A percentile compares a stretch with the other conserved stretches of the same genome.
These are phyloP conservation scores for Arachis monticola DNA, from an alignment of 331 rosid species.

Conservation along the genomic window DNA sequence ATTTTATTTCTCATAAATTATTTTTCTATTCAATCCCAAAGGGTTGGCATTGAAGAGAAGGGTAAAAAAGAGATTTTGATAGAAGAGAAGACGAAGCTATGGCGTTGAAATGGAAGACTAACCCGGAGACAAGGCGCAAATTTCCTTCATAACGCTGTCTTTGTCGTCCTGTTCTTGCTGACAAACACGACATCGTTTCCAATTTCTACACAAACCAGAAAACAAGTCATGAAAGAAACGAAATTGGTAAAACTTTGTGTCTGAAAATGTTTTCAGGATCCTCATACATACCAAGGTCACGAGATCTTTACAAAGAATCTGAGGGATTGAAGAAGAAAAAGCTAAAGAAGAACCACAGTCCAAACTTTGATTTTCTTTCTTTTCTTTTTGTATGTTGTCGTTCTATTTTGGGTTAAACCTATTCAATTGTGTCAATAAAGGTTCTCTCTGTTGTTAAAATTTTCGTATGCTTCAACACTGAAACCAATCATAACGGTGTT, in stretches of 20 bases:
- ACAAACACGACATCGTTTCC: constrained; percentile 52
- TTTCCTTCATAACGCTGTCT: constrained; percentile 76
- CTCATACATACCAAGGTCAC: constrained; percentile 28
- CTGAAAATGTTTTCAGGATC: neutral
- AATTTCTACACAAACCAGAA: constrained; percentile 12
- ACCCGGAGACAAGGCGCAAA: constrained; percentile 91
- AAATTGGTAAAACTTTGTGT: neutral
- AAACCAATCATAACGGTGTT: neutral
- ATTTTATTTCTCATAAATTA: too few species aligned
- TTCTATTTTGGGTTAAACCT: too few species aligned
- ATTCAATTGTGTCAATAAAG: constrained; percentile 8
- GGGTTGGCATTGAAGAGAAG: neutral
- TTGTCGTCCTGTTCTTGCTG: constrained; percentile 74
- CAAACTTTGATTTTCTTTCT: neutral
- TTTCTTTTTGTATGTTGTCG: too few species aligned
- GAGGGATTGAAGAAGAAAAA: neutral
- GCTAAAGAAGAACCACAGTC: neutral
- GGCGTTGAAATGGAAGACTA: constrained; percentile 3
- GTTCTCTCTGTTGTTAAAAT: neutral
- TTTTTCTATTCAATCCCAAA: neutral
- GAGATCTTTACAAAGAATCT: constrained; percentile 18
- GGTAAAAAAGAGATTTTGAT: neutral
- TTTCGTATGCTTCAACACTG: constrained; percentile 19
- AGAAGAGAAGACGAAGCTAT: constrained; percentile 3
- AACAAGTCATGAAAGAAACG: constrained; percentile 22